phyloP scores from a whole-genome alignment of 1,139 yeast species.

The Kazachstania sp. region DNA sequence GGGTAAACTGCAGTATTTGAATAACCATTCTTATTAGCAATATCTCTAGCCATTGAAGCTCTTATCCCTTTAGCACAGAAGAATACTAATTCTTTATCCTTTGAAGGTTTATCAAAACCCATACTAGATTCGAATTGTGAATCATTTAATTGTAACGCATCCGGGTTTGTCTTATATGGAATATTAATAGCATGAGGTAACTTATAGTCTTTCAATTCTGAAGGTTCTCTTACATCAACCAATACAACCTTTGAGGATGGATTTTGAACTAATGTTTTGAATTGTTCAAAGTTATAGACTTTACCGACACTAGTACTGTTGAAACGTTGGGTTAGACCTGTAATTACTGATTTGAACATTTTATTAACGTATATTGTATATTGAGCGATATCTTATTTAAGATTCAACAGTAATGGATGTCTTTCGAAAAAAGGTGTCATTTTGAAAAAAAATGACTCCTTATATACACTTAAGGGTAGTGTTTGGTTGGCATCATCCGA shows the following conservation, averaged over 20 bases:
- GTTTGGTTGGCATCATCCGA: too few species aligned
- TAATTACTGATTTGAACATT: constrained; percentile 8
- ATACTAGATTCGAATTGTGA: constrained; percentile 77
- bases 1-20: constrained; percentile 64
- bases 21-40: constrained; percentile 87
- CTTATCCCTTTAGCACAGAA: constrained; percentile 93
- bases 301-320: constrained; percentile 26
- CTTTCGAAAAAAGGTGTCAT: too few species aligned
- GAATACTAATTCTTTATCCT: constrained; percentile 68
- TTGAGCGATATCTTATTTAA: too few species aligned
- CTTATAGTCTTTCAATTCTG: constrained; percentile 56
- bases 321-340: background rate
- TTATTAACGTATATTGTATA: too few species aligned
- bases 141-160: constrained; percentile 73
- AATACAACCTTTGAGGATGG: constrained; percentile 44
- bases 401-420: too few species aligned
- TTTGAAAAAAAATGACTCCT: too few species aligned
- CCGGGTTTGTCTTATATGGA: constrained; percentile 87
- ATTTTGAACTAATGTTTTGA: constrained; percentile 42
- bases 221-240: constrained; percentile 90
- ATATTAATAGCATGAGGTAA: constrained; percentile 82
- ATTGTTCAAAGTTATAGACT: constrained; percentile 46
- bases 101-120: constrained; percentile 74
- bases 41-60: constrained; percentile 82
- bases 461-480: too few species aligned